Evolutionary conservation across 345 rosid genomes (phyloP).

Genomic region (Firmiana major): DNA sequence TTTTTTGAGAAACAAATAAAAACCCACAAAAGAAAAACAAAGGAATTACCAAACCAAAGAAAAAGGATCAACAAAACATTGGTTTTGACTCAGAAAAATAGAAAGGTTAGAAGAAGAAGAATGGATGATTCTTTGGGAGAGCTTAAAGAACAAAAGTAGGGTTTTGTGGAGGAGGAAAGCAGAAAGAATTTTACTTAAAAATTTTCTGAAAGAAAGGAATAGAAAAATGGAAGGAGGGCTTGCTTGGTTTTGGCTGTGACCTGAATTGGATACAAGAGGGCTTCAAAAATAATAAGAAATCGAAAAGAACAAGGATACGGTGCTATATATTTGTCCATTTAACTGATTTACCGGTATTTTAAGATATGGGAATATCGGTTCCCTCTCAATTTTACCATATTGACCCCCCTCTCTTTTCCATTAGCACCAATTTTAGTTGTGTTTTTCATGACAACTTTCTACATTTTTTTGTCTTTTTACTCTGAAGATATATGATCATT

Average conservation of each 20-base stretch:
- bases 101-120: no score
- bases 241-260: neutral
- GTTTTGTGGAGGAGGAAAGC: conserved; percentile 11
- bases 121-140: neutral
- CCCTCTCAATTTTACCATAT: neutral
- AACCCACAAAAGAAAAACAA: neutral
- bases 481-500: neutral
- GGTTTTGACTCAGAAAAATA: neutral
- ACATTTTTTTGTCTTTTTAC: neutral
- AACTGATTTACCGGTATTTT: neutral
- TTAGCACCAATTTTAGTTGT: neutral
- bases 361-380: neutral
- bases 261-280: neutral
- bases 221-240: neutral
- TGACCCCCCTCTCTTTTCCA: neutral
- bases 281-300: neutral
- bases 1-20: neutral
- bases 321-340: neutral
- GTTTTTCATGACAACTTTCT: neutral
- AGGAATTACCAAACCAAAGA: neutral
- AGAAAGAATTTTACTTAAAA: neutral
- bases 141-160: neutral
- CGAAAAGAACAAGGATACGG: neutral
- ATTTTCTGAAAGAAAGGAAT: neutral
- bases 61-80: neutral